phyloP scores from a whole-genome alignment of 2,329 filamentous ascomycete species.

The Lasiodiplodia gonubiensis region DNA sequence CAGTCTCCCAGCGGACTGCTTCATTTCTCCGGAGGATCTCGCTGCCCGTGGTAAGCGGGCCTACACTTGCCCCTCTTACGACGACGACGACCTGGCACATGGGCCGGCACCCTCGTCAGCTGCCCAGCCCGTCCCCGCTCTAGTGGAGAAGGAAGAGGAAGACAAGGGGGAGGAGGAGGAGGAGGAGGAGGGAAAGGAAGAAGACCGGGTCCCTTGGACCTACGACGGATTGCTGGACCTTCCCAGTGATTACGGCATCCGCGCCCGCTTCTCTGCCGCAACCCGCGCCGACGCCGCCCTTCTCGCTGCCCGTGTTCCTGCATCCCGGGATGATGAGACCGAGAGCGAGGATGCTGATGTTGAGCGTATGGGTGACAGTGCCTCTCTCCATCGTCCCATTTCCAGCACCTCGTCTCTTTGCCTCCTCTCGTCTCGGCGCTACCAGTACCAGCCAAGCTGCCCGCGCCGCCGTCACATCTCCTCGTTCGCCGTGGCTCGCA shows the following conservation, averaged over 20 bases:
- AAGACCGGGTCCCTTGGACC: not conserved
- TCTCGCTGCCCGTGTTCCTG: not conserved
- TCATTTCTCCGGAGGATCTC: not conserved
- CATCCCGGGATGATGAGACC: not conserved
- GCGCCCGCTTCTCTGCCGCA: not conserved
- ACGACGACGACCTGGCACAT: not conserved
- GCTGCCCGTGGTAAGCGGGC: not conserved
- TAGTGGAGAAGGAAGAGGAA: not conserved
- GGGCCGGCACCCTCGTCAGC: not conserved
- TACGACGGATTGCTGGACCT: not conserved
- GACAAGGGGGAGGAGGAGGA: not conserved
- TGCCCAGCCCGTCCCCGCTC: not conserved
- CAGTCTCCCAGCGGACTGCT: not conserved
- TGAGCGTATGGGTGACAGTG: not conserved
- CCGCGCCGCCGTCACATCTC: not conserved
- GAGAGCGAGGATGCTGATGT: not conserved
- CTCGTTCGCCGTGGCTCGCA: not conserved
- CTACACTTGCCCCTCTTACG: not conserved
- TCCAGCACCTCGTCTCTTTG: not conserved
- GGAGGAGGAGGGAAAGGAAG: not conserved
- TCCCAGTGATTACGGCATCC: not conserved
- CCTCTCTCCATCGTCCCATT: not conserved
- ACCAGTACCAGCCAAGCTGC: not conserved
- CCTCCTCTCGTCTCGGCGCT: not conserved
- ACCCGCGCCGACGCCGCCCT: not conserved